Conservation (phyloP, 106 monocot genomes). For the Dendrobium officinale region DNA sequence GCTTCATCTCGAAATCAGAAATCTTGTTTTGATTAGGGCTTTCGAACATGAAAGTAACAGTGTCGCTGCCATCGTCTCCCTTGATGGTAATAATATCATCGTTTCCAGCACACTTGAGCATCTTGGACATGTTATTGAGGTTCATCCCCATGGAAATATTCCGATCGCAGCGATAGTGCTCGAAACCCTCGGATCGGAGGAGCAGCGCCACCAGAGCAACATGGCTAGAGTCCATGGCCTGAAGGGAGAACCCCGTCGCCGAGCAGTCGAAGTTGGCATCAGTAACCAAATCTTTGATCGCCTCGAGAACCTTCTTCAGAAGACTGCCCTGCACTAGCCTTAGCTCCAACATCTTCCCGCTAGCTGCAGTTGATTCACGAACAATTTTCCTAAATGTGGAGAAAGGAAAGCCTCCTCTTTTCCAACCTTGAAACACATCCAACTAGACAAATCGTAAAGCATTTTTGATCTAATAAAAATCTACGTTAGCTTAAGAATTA, state of each 20-base stretch:
- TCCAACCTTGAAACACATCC: not conserved
- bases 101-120: constrained; percentile 24
- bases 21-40: constrained; percentile 21
- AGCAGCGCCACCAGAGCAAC: constrained; percentile 26
- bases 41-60: constrained; percentile 26
- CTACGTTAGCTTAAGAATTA: too few relatives aligned
- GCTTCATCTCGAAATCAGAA: constrained; percentile 27
- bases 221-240: constrained; percentile 28
- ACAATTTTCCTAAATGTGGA: not conserved
- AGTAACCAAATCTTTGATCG: constrained; percentile 25
- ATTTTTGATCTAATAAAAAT: too few relatives aligned
- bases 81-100: constrained; percentile 25
- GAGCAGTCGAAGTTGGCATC: constrained; percentile 29
- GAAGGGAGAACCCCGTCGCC: constrained; percentile 22
- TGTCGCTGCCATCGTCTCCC: constrained; percentile 25
- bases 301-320: constrained; percentile 27
- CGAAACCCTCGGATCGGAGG: constrained; percentile 31
- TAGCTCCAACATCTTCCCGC: constrained; percentile 19
- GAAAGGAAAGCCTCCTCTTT: not conserved
- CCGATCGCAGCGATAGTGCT: constrained; percentile 34
- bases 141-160: constrained; percentile 36
- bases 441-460: too few relatives aligned
- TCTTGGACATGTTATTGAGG: constrained; percentile 34
- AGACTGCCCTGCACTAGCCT: constrained; percentile 24
- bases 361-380: not conserved